These are phyloP conservation scores for Theileria parva DNA, from an alignment of 169 alveolate genomes.

Conservation along the genomic window DNA sequence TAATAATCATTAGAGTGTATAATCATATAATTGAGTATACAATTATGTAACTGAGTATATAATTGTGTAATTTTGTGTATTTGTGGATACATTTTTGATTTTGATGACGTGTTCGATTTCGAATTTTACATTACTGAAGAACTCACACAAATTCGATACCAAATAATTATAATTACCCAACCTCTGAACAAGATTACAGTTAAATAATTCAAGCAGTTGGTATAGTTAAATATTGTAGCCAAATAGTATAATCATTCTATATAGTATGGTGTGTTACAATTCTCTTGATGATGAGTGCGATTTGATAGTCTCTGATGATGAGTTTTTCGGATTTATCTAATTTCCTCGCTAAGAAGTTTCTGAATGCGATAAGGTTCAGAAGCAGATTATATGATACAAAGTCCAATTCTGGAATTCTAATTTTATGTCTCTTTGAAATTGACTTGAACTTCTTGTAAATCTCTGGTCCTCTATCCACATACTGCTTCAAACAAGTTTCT, in stretches of 20 bases:
- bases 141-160: background rate
- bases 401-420: constrained; percentile 3
- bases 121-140: background rate
- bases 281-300: constrained; percentile 11
- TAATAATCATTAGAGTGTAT: background rate
- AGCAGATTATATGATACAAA: constrained; percentile 43
- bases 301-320: constrained; percentile 38
- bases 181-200: background rate
- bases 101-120: constrained; percentile 36
- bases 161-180: background rate
- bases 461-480: constrained; percentile 33
- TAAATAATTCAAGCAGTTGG: background rate
- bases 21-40: background rate
- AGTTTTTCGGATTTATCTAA: constrained; percentile 50
- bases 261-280: background rate
- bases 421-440: constrained; percentile 14
- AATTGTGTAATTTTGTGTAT: constrained; percentile 17
- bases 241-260: background rate
- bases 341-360: constrained; percentile 54
- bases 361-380: constrained; percentile 44
- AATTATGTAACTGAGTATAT: background rate
- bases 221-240: background rate
- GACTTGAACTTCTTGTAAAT: background rate
- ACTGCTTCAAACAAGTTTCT: constrained; percentile 50
- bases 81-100: constrained; percentile 28